These are phyloP conservation scores for Macrolepiota albuminosa DNA, from an alignment of 768 basidiomycete genomes.

Conservation along the genomic window DNA sequence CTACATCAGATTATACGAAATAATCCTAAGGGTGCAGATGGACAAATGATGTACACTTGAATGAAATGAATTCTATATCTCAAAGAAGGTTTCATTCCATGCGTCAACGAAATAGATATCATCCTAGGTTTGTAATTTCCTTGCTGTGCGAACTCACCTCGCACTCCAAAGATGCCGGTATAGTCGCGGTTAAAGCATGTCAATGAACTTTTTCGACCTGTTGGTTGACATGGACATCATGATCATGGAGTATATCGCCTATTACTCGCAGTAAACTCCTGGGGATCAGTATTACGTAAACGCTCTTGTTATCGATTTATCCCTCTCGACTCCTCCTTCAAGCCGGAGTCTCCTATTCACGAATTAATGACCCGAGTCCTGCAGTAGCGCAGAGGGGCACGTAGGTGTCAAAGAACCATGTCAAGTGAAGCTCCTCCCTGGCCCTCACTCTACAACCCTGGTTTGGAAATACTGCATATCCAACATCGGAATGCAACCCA, in stretches of 20 bases:
- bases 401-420: constrained; percentile 1
- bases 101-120: too few species aligned
- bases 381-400: not conserved
- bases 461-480: constrained; percentile 44
- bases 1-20: not conserved
- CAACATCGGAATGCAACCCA: constrained; percentile 34
- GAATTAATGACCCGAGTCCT: constrained; percentile 3
- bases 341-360: not conserved
- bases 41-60: not conserved
- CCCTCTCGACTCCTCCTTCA: not conserved
- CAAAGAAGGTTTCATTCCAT: too few species aligned
- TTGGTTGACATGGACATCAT: not conserved
- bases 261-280: not conserved
- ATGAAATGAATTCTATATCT: not conserved
- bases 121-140: too few species aligned
- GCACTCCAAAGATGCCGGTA: not conserved
- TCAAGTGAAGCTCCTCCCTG: constrained; percentile 23
- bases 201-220: not conserved
- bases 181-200: not conserved
- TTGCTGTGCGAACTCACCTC: not conserved
- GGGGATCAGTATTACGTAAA: not conserved
- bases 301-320: not conserved
- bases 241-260: not conserved
- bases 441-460: constrained; percentile 49
- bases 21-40: not conserved